phyloP scores from a whole-genome alignment of 202 grass and related monocot genomes.

The Dendrocalamus latiflorus region DNA sequence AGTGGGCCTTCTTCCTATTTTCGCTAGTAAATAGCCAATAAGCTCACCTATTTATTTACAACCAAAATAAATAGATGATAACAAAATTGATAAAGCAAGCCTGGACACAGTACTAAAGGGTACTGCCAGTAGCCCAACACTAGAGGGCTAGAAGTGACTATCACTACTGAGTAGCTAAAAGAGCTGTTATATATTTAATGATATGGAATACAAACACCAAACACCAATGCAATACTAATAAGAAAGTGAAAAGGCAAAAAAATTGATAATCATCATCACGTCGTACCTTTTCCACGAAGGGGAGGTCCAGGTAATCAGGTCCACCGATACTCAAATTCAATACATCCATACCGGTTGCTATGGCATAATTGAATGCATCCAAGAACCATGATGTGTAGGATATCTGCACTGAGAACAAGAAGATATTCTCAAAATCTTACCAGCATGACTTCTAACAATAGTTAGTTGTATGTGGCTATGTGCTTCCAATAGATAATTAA shows the following conservation, averaged over 20 bases:
- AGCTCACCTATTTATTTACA: background rate
- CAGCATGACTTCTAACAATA: constrained; percentile 24
- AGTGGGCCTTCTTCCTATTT: background rate
- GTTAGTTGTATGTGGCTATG: background rate
- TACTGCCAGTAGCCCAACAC: background rate
- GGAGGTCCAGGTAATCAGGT: constrained; percentile 94
- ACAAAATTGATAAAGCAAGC: background rate
- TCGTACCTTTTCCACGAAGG: constrained; percentile 98
- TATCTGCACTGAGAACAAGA: constrained; percentile 93
- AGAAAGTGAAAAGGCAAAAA: background rate
- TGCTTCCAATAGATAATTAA: background rate
- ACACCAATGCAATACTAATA: background rate
- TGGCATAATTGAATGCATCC: constrained; percentile 99
- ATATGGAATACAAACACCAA: background rate
- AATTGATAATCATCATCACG: background rate
- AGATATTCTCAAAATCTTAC: constrained; percentile 85
- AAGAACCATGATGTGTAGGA: constrained; percentile 99
- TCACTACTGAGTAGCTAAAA: background rate
- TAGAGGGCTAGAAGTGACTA: background rate
- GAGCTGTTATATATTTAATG: background rate
- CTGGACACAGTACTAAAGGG: background rate
- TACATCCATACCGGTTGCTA: constrained; percentile 94
- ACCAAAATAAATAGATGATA: constrained; percentile 2
- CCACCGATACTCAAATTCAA: constrained; percentile 97
- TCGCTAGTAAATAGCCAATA: background rate